Base-by-base conservation (phyloP, 768 basidiomycete species). In the Kwoniella europaea region DNA sequence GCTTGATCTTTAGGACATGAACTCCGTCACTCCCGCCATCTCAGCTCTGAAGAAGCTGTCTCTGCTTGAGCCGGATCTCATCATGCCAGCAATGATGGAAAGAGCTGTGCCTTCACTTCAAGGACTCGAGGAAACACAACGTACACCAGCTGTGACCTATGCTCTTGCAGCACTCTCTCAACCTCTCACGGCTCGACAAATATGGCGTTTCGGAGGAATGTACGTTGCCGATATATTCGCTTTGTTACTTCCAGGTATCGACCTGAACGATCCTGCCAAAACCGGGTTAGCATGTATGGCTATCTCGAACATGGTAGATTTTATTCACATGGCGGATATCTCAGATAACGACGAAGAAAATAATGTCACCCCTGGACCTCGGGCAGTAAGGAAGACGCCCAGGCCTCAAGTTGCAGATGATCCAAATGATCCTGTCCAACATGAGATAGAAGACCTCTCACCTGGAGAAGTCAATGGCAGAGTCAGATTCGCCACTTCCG, bases 41-140 rank as follows among this genome's bases (percentile, higher is more conserved):
- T 89, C 89, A 53, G 90, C 91, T 68, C 84, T 95, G 72, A 92
- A 92, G 83, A 91, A 90, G 18, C 89, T 94, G 89, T 88, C 89
- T 67, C 83, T 90, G 55, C 89, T 93, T 87, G 93, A 94, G 74
- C 93, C 94, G 1, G 92, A 93, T 79, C 86, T 96, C 22, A 90
- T 95, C 73, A 85, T 95, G 54, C 89, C 90, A 56, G 89, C 92
- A 0, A 87, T 95, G 53, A 83, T 95, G 69, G 92, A 95, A 80
- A 86, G 93, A 65, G 92, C 92, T 10, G 89, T 91, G 5, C 92
- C 93, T 1, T 91, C 92, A 0, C 84, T 97, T n/a, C 92, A 94
- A 82, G 89, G 92, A 3, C 84, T 95, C n/a, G 89, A 90, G 16
- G 93, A 94, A 90, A 94, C 93, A 0, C 90, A 93, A 73, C 86